phyloP scores from a whole-genome alignment of 2,329 filamentous ascomycete species.

The Thermoascus crustaceus region DNA sequence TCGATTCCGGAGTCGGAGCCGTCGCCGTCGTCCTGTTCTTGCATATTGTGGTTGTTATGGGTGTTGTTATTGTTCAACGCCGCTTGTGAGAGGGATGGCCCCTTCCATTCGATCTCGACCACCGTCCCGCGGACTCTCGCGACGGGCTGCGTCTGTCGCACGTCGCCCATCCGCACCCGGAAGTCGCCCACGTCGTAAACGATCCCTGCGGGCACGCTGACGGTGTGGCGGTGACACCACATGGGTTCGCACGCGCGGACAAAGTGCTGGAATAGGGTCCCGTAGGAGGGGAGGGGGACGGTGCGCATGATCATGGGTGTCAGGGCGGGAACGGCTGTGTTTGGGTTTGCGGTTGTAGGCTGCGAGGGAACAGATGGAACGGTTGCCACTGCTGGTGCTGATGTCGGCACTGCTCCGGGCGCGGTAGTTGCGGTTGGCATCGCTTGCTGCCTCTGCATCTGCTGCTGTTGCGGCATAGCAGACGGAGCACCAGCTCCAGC shows the following conservation, averaged over 20 bases:
- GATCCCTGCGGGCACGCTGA: constrained; percentile 27
- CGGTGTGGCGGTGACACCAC: constrained; percentile 35
- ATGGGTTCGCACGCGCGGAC: constrained; percentile 34
- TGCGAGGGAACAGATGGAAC: background rate
- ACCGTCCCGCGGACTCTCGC: constrained; percentile 33
- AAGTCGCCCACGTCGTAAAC: constrained; percentile 38
- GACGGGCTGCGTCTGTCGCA: constrained; percentile 32
- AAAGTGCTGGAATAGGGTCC: constrained; percentile 33
- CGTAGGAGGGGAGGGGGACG: constrained; percentile 26
- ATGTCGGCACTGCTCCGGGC: too few species aligned
- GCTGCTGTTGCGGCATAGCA: too few species aligned
- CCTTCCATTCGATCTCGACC: constrained; percentile 38
- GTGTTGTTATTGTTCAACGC: constrained; percentile 6
- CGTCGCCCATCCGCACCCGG: constrained; percentile 34
- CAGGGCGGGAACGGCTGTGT: constrained; percentile 3
- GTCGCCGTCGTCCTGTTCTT: constrained; percentile 3
- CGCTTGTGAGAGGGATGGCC: constrained; percentile 26
- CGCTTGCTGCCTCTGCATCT: too few species aligned
- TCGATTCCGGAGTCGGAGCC: constrained; percentile 21
- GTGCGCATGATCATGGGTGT: constrained; percentile 32
- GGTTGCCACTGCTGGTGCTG: too few species aligned
- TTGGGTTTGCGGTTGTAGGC: constrained; percentile 4
- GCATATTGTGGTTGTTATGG: too few species aligned
- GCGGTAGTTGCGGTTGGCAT: too few species aligned
- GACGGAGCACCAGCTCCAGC: background rate